These are phyloP conservation scores for Tympanopsis confertula DNA, from an alignment of 2,329 filamentous ascomycete species.

Conservation along the genomic window DNA sequence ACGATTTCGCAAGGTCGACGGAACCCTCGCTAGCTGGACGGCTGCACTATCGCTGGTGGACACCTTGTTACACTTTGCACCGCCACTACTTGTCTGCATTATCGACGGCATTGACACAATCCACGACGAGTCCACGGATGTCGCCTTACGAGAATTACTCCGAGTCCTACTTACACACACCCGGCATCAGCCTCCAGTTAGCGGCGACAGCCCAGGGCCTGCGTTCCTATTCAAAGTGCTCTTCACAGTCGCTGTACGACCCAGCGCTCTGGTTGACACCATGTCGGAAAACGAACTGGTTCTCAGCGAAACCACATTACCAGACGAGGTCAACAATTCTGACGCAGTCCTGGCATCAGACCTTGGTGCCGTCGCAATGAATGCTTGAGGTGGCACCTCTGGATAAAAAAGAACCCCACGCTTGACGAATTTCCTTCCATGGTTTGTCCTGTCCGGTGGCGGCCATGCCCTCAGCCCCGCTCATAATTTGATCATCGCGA, in stretches of 20 bases:
- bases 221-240: slow-evolving; percentile 19
- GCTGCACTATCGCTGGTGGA: slow-evolving; percentile 21
- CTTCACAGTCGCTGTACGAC: slow-evolving; percentile 18
- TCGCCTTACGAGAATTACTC: slow-evolving; percentile 17
- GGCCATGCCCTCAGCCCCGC: no score
- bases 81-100: slow-evolving; percentile 20
- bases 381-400: no score
- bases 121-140: slow-evolving; percentile 16
- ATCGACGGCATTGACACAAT: slow-evolving; percentile 20
- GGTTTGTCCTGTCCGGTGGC: no score
- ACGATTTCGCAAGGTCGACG: slow-evolving; percentile 18
- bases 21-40: slow-evolving; percentile 19
- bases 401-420: no score
- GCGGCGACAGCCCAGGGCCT: slow-evolving; percentile 6
- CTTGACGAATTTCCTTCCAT: no score
- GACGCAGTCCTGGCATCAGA: not conserved
- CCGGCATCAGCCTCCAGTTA: slow-evolving; percentile 9
- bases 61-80: slow-evolving; percentile 17
- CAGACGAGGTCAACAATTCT: not conserved
- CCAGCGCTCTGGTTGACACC: slow-evolving; percentile 16
- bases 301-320: slow-evolving; percentile 4
- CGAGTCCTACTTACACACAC: slow-evolving; percentile 18
- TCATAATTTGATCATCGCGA: no score
- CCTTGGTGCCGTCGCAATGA: not conserved
- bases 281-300: slow-evolving; percentile 15